A percentile compares a stretch with the other conserved stretches of the same genome.
phyloP scores from a whole-genome alignment of 257 asterid genomes.

The Cruciata laevipes region DNA sequence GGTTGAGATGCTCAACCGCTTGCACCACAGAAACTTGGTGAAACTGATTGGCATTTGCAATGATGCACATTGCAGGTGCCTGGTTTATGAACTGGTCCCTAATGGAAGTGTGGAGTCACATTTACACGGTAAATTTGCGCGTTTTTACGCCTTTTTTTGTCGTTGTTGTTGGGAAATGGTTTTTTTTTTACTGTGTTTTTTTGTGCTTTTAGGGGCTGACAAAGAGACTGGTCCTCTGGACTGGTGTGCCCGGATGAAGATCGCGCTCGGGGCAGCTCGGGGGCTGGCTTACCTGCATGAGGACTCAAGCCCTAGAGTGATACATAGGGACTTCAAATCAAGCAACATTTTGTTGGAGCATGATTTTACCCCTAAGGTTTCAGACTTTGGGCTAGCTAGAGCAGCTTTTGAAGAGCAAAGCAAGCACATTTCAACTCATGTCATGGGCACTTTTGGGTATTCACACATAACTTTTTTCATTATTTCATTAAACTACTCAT shows the following conservation, averaged over 20 bases:
- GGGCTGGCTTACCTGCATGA: conserved; percentile 92
- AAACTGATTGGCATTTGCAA: conserved; percentile 77
- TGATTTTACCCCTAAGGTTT: conserved; percentile 82
- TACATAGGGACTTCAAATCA: conserved; percentile 92
- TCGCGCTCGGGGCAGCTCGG: conserved; percentile 85
- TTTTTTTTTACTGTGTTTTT: no score
- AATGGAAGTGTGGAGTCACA: conserved; percentile 93
- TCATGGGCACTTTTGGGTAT: conserved; percentile 98
- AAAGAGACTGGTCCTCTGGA: conserved; percentile 64
- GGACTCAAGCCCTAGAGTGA: conserved; percentile 95
- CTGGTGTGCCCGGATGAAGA: conserved; percentile 78
- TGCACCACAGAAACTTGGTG: conserved; percentile 82
- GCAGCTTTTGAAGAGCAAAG: conserved; percentile 70
- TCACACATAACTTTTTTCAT: neutral
- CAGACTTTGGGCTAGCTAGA: conserved; percentile 94
- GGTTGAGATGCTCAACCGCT: conserved; percentile 89
- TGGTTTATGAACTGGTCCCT: conserved; percentile 78
- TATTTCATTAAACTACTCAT: neutral
- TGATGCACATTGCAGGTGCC: conserved; percentile 60
- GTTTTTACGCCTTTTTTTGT: neutral
- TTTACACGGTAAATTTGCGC: conserved; percentile 56
- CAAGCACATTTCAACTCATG: conserved; percentile 77
- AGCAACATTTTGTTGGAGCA: conserved; percentile 82
- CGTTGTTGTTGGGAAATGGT: neutral
- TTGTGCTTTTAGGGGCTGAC: conserved; percentile 47